Evolutionary conservation across 441 rosid species (phyloP), one percentile per base, ranked within the genome.

Genomic region (Erysimum cheiri): DNA sequence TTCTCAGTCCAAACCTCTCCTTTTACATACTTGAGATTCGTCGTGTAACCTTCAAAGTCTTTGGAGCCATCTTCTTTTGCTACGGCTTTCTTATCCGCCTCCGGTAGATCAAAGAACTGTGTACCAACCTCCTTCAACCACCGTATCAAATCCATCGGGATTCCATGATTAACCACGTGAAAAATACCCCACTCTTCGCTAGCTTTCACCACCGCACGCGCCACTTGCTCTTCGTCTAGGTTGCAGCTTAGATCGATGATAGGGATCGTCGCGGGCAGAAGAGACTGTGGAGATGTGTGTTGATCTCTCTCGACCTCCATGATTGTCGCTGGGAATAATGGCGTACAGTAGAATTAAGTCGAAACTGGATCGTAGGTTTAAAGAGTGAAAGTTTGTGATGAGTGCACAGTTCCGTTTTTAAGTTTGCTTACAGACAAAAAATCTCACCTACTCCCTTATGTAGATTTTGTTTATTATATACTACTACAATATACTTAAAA

Each of bases 1-100:
- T 89, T 86, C 70, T 89, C 96, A 1, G 74, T 82, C 97, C 96
- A 91, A 7, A 73, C 58, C 60, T 75, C 88, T 2, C 71, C 89
- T 2, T 85, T 26, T n/a, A 71, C 40, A 36, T 80, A 80, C 49
- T 71, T 84, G 36, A 84, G 71, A 19, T 57, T 71, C 13, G 61
- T 83, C 4, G 88, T 90, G 48, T 92, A 89, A 0, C 98, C 94
- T 77, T 89, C 88, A 1, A 73, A 9, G 5, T 64, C 50, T 4
- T 60, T 43, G 0, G 84, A 58, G 7, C 69, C 87, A 2, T 69
- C 64, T 4, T 66, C 70, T 53, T 70, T 85, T 0, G 85, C 85
- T 35, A 78, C 83, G 4, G 15, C 17, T 37, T 83, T 85, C 69
- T 85, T 92, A 69, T 89, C 94, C 10, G 72, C 78, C 29, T 43